Conservation (phyloP, 768 basidiomycete species). For the Cubamyces sp. region DNA sequence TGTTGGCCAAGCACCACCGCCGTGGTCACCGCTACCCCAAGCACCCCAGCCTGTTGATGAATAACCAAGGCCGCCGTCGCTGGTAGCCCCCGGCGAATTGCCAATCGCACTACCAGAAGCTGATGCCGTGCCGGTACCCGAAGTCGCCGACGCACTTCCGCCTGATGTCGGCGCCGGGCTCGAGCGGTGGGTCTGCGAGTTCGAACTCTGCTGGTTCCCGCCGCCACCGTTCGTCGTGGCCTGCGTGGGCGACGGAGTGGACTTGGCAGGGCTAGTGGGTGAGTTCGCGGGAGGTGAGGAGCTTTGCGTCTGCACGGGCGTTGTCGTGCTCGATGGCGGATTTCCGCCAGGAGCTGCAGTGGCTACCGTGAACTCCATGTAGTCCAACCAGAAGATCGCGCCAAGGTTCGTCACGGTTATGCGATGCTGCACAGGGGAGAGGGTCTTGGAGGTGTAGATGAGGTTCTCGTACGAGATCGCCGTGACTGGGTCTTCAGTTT, state of each 20-base stretch:
- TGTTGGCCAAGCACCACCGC: neutral
- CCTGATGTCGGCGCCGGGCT: neutral
- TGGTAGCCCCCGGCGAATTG: no score
- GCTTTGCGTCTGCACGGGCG: neutral
- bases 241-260: neutral
- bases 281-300: neutral
- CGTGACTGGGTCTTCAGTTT: conserved; percentile 2
- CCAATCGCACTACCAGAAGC: neutral
- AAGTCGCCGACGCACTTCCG: neutral
- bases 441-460: conserved; percentile 12
- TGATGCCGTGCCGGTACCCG: neutral
- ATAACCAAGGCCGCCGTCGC: no score
- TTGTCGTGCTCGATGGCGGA: neutral
- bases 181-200: neutral
- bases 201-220: neutral
- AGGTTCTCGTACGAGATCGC: conserved; percentile 11
- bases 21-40: no score
- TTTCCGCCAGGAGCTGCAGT: neutral
- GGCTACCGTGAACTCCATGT: conserved; percentile 6
- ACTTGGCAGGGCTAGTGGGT: neutral
- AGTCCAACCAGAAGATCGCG: conserved; percentile 17
- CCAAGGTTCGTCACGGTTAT: conserved; percentile 20
- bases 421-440: conserved; percentile 13
- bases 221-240: neutral
- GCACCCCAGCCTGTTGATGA: neutral